phyloP scores from a whole-genome alignment of 768 basidiomycete genomes.

The Gymnopilus junonius region DNA sequence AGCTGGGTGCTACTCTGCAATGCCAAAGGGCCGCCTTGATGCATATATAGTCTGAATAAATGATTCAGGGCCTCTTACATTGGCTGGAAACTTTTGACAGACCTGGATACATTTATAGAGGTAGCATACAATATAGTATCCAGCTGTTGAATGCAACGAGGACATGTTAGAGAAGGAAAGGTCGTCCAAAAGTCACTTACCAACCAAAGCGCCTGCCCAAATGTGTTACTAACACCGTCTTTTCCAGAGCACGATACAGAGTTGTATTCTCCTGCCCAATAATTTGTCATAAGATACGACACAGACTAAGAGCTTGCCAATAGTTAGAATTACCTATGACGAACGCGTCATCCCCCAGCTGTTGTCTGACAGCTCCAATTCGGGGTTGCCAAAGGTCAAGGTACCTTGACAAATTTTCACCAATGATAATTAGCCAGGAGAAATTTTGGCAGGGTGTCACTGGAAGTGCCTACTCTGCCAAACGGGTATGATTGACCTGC shows the following conservation, averaged over 20 bases:
- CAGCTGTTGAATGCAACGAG: conserved; percentile 28
- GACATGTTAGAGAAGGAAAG: not conserved
- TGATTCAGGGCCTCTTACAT: not conserved
- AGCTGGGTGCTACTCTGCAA: conserved; percentile 53
- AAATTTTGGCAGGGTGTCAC: not conserved
- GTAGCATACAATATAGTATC: conserved; percentile 53
- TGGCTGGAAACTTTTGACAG: not conserved
- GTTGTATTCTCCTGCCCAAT: conserved; percentile 52
- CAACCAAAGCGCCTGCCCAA: conserved; percentile 59
- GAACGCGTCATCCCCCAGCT: conserved; percentile 52
- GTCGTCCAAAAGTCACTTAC: conserved; percentile 20
- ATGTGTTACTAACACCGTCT: conserved; percentile 54
- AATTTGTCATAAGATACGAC: not conserved
- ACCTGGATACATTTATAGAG: conserved; percentile 54
- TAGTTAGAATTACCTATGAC: conserved; percentile 40
- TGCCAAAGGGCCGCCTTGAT: conserved; percentile 57
- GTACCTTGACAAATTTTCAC: conserved; percentile 40
- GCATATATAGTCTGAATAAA: conserved; percentile 47
- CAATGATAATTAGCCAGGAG: not conserved
- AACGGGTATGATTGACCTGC: conserved; percentile 57
- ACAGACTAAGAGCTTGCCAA: not conserved
- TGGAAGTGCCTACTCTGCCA: conserved; percentile 42
- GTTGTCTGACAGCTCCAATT: conserved; percentile 48
- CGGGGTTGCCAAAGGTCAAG: conserved; percentile 61
- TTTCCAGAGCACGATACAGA: conserved; percentile 58